Conservation (phyloP, 2,329 filamentous ascomycete genomes). For the Cephalotrichum gorgonifer region DNA sequence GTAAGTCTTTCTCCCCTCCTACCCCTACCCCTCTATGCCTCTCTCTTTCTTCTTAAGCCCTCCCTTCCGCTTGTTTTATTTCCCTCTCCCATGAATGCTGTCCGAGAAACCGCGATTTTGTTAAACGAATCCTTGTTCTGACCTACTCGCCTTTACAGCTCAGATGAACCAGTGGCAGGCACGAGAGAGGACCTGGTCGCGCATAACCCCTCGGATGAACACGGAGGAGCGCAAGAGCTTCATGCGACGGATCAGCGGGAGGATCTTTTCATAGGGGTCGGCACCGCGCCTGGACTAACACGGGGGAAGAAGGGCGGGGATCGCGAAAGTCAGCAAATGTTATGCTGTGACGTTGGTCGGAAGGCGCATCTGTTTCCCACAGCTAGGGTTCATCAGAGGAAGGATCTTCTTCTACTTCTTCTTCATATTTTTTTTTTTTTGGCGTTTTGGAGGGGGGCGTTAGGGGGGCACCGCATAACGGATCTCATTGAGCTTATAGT, state of each 20-base stretch:
- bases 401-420: too few species aligned
- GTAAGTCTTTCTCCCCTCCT: conserved; percentile 27
- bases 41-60: neutral
- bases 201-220: conserved; percentile 28
- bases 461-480: too few species aligned
- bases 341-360: too few species aligned
- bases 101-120: neutral
- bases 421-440: too few species aligned
- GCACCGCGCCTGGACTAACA: neutral
- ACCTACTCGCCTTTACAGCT: conserved; percentile 24
- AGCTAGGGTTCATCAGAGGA: too few species aligned
- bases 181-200: conserved; percentile 37
- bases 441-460: too few species aligned
- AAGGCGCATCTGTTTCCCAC: too few species aligned
- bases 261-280: conserved; percentile 1
- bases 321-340: too few species aligned
- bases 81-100: neutral
- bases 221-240: conserved; percentile 9
- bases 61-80: neutral
- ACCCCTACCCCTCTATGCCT: neutral
- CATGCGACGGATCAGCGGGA: conserved; percentile 4
- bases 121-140: neutral
- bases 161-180: conserved; percentile 41
- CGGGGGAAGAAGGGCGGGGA: too few species aligned
- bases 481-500: too few species aligned